Evolutionary conservation across 1,284 basidiomycete genomes (phyloP).

Genomic region (Cerrena zonata): DNA sequence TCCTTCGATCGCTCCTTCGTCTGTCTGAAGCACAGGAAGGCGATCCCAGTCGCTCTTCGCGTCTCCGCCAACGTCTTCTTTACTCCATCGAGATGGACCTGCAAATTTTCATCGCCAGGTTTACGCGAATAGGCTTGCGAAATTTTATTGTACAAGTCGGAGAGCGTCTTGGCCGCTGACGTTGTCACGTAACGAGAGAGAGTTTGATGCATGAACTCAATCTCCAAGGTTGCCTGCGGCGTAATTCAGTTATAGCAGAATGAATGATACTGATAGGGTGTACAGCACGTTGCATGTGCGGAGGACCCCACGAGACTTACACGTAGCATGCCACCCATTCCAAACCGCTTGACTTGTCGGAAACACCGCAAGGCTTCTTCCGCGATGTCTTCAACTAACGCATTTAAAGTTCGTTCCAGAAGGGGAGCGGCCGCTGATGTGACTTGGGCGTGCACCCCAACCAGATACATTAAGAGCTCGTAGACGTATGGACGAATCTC

Average conservation of each 20-base stretch:
- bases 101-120: conserved; percentile 75
- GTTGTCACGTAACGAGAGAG: conserved; percentile 82
- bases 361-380: conserved; percentile 80
- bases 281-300: neutral
- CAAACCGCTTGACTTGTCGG: conserved; percentile 81
- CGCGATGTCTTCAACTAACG: conserved; percentile 80
- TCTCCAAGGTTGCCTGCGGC: conserved; percentile 88
- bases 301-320: conserved; percentile 43
- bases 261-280: neutral
- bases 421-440: conserved; percentile 73
- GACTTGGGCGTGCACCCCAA: conserved; percentile 89
- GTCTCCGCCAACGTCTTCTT: conserved; percentile 86
- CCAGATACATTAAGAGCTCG: conserved; percentile 81
- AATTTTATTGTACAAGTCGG: conserved; percentile 90
- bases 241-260: neutral
- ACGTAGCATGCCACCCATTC: conserved; percentile 97
- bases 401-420: conserved; percentile 76
- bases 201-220: conserved; percentile 97
- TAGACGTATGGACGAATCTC: conserved; percentile 95
- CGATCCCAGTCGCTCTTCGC: conserved; percentile 84
- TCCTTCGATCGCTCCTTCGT: conserved; percentile 42
- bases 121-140: conserved; percentile 83
- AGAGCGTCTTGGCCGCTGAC: conserved; percentile 74
- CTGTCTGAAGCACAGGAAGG: conserved; percentile 86
- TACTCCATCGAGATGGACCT: conserved; percentile 84